phyloP scores from a whole-genome alignment of 2,329 filamentous ascomycete genomes.

The Gnomoniopsis smithogilvyi region DNA sequence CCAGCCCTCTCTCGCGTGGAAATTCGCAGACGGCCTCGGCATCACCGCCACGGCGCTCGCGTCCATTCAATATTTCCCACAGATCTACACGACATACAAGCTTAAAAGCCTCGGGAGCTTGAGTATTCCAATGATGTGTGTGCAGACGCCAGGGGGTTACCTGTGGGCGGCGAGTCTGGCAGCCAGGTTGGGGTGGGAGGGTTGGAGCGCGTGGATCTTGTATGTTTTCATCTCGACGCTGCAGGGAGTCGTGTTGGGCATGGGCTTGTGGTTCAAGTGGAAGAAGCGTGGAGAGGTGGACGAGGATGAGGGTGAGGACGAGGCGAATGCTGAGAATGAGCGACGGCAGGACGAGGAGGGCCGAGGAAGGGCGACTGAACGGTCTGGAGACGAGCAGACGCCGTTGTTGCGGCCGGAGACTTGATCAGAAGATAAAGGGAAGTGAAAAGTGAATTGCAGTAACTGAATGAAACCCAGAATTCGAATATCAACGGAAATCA shows the following conservation, averaged over 20 bases:
- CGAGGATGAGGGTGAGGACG: slow-evolving; percentile 9
- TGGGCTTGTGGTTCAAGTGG: slow-evolving; percentile 77
- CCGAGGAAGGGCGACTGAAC: background rate
- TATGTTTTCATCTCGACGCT: slow-evolving; percentile 82
- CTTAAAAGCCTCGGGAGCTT: slow-evolving; percentile 85
- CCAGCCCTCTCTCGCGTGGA: slow-evolving; percentile 64
- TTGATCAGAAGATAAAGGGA: background rate
- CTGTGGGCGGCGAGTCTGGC: slow-evolving; percentile 85
- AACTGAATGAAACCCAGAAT: too few relatives aligned
- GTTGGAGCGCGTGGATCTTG: slow-evolving; percentile 95
- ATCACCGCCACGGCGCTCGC: slow-evolving; percentile 75
- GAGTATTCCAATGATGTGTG: slow-evolving; percentile 96
- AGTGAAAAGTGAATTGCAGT: too few relatives aligned
- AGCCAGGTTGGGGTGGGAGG: slow-evolving; percentile 70
- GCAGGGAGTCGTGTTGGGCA: slow-evolving; percentile 77
- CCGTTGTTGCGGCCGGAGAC: background rate
- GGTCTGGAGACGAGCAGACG: background rate
- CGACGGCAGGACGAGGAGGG: background rate
- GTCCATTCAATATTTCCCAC: slow-evolving; percentile 87
- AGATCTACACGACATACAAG: slow-evolving; percentile 87
- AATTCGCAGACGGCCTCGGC: slow-evolving; percentile 87
- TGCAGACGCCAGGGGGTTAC: slow-evolving; percentile 90
- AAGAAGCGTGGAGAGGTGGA: slow-evolving; percentile 27
- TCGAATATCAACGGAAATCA: too few relatives aligned
- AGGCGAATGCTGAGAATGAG: background rate